Evolutionary conservation across 345 rosid species (phyloP).

Genomic region (Boechera divaricarpa): DNA sequence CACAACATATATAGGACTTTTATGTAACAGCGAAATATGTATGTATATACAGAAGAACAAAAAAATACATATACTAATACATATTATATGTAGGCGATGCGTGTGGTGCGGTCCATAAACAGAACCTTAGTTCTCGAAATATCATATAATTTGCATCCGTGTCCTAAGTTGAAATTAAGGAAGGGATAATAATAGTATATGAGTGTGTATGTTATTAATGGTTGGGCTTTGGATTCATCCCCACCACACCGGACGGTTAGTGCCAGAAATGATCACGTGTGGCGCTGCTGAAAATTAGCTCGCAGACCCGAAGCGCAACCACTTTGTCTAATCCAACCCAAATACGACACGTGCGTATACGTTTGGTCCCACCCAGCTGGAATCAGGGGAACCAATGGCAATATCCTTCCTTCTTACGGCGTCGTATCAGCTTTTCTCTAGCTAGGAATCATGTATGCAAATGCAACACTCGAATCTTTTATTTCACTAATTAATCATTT

Average conservation of each 20-base stretch:
- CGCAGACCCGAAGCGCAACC: conserved; percentile 17
- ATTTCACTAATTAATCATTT: no score
- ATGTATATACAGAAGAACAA: no score
- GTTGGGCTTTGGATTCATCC: conserved; percentile 26
- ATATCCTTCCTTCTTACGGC: not conserved
- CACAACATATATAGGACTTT: no score
- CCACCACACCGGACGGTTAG: conserved; percentile 21
- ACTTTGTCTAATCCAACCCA: conserved; percentile 3
- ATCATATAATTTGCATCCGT: no score
- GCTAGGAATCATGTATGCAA: no score
- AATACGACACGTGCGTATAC: conserved; percentile 23
- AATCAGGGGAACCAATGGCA: conserved; percentile 33
- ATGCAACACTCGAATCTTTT: no score
- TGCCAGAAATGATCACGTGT: conserved; percentile 31
- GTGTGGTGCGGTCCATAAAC: not conserved
- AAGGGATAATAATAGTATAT: not conserved
- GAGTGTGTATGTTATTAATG: conserved; percentile 9
- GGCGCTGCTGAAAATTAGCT: conserved; percentile 11
- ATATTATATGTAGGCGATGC: no score
- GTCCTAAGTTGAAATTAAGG: not conserved
- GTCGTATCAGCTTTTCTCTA: no score
- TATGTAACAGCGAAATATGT: not conserved
- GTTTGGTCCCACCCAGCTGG: conserved; percentile 5
- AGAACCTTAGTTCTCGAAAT: no score
- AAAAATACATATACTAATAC: no score